Evolutionary conservation across 371 early-diverging fungal species (phyloP).

Genomic region (Rhizopus sp.): DNA sequence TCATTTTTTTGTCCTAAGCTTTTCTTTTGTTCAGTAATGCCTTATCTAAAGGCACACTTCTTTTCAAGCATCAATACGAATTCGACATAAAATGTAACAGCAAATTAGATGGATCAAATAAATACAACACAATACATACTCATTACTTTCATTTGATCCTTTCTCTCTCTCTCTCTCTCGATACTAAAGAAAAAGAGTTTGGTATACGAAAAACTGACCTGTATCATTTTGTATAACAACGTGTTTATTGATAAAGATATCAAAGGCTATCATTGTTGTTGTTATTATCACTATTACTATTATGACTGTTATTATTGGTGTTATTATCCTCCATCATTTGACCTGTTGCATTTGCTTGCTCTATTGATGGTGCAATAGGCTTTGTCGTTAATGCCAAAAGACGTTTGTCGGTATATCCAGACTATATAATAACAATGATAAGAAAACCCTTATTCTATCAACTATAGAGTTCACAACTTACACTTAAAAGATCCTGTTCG

Average conservation of each 20-base stretch:
- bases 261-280: no score
- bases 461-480: not conserved
- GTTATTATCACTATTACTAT: not conserved
- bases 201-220: no score
- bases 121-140: not conserved
- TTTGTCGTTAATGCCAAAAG: conserved; percentile 36
- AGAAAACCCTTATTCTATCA: conserved; percentile 22
- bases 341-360: not conserved
- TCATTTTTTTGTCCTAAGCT: no score
- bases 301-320: not conserved
- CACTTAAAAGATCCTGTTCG: conserved; percentile 36
- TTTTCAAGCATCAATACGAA: no score
- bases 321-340: not conserved
- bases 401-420: conserved; percentile 51
- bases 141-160: not conserved
- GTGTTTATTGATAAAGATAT: no score
- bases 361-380: conserved; percentile 5
- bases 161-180: not conserved
- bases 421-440: conserved; percentile 32
- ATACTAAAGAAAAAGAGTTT: not conserved
- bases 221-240: no score
- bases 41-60: no score
- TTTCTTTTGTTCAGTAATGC: no score
- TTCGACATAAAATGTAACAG: no score
- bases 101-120: no score